These are phyloP conservation scores for Coemansia sp. DNA, from an alignment of 192 early-diverging fungal genomes.

Conservation along the genomic window DNA sequence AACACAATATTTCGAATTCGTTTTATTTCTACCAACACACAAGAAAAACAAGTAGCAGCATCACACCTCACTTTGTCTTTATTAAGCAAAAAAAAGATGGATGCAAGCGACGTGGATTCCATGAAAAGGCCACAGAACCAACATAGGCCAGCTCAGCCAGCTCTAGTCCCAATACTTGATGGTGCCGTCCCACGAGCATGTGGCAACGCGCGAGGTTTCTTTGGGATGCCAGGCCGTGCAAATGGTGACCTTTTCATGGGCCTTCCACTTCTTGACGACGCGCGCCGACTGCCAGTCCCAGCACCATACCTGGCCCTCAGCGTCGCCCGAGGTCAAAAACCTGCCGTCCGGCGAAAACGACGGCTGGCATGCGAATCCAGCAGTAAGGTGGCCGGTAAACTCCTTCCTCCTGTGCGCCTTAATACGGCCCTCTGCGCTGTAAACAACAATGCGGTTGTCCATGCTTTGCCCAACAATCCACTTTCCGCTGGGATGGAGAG, in stretches of 20 bases:
- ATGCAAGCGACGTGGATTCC: not conserved
- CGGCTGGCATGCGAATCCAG: constrained; percentile 96
- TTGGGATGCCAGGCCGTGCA: constrained; percentile 95
- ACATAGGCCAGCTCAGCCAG: not conserved
- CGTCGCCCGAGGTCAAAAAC: constrained; percentile 85
- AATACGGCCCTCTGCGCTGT: constrained; percentile 82
- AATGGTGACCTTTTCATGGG: constrained; percentile 89
- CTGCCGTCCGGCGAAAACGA: constrained; percentile 88
- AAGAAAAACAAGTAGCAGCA: not conserved
- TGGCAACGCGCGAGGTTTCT: constrained; percentile 85
- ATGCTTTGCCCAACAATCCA: constrained; percentile 93
- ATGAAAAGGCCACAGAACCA: not conserved
- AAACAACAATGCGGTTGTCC: constrained; percentile 94
- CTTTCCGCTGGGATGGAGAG: constrained; percentile 83
- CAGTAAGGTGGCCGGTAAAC: constrained; percentile 90
- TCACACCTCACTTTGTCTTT: too few relatives aligned
- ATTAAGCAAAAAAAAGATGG: constrained; percentile 3
- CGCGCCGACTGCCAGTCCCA: constrained; percentile 98
- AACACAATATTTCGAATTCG: not conserved
- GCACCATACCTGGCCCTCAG: constrained; percentile 88
- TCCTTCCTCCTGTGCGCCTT: constrained; percentile 84
- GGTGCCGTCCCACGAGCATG: constrained; percentile 92
- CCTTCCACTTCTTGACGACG: constrained; percentile 82
- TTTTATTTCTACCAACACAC: not conserved
- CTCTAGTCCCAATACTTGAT: constrained; percentile 84